phyloP scores from a whole-genome alignment of 177 flowering plant species.

The Tripterygium wilfordii region DNA sequence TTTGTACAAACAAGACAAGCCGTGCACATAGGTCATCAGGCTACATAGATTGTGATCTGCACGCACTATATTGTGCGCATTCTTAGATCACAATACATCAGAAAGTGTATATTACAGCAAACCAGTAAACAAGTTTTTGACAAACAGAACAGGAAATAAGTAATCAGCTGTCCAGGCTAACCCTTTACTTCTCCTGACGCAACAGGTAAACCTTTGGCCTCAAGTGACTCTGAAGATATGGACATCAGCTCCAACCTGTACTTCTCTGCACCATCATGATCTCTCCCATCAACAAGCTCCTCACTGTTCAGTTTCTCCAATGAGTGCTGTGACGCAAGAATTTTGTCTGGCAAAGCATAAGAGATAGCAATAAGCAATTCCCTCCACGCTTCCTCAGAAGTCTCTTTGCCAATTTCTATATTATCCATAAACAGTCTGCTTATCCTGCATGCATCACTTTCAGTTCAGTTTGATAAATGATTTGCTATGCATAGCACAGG shows the following conservation, averaged over 20 bases:
- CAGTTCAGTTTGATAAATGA: too few species aligned
- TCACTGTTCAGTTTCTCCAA: conserved; percentile 13
- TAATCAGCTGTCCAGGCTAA: conserved; percentile 7
- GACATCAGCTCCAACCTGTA: conserved; percentile 49
- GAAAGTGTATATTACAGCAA: not conserved
- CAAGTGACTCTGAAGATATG: conserved; percentile 43
- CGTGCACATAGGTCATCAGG: too few species aligned
- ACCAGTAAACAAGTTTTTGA: not conserved
- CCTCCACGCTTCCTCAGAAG: conserved; percentile 36
- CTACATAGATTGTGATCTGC: too few species aligned
- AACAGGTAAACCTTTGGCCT: conserved; percentile 19
- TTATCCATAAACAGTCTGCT: conserved; percentile 42
- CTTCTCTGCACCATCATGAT: conserved; percentile 27
- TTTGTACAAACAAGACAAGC: too few species aligned
- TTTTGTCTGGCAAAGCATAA: conserved; percentile 26
- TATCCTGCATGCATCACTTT: conserved; percentile 6
- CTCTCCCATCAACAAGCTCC: conserved; percentile 10
- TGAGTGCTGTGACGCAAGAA: conserved; percentile 12
- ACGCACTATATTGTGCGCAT: too few species aligned
- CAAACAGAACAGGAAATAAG: not conserved
- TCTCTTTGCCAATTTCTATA: conserved; percentile 18
- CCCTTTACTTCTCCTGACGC: conserved; percentile 9
- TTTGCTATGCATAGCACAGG: too few species aligned
- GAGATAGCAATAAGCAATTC: conserved; percentile 65
- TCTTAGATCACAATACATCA: too few species aligned